Percentiles rank a stretch among this genome's conserved stretches.
These are phyloP conservation scores for Corymbia maculata DNA, from an alignment of 345 rosid genomes.

Conservation along the genomic window DNA sequence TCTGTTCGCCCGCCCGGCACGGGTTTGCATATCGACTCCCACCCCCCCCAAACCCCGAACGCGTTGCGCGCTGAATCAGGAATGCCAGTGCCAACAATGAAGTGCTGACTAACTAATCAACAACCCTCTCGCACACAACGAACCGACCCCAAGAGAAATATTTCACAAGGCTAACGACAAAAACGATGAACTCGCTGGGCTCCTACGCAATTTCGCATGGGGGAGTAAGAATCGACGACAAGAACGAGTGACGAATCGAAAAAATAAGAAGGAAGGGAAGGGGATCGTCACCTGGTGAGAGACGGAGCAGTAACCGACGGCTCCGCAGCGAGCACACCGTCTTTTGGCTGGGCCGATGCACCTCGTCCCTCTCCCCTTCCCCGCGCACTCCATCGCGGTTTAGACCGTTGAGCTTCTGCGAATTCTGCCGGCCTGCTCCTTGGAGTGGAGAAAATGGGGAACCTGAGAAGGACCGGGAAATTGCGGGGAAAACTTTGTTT, in stretches of 20 bases:
- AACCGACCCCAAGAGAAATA: background rate
- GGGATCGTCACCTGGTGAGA: slow-evolving; percentile 54
- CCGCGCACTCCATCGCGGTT: slow-evolving; percentile 67
- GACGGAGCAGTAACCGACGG: slow-evolving; percentile 77
- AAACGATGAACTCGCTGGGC: background rate
- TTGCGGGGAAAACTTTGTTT: background rate
- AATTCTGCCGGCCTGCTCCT: background rate
- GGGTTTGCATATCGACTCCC: background rate
- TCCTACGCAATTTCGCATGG: background rate
- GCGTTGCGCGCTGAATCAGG: background rate
- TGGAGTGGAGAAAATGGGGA: background rate
- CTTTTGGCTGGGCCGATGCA: slow-evolving; percentile 58
- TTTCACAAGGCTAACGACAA: background rate
- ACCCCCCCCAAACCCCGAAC: background rate
- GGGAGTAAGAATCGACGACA: background rate
- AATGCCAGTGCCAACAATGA: background rate
- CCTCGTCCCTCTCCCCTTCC: slow-evolving; percentile 46
- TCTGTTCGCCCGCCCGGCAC: background rate
- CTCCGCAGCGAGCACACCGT: slow-evolving; percentile 69
- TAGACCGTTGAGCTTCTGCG: background rate
- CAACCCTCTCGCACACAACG: background rate
- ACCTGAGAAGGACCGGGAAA: rapidly evolving
- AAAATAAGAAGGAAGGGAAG: background rate
- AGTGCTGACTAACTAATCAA: background rate
- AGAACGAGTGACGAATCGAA: background rate